A percentile compares a stretch with the other conserved stretches of the same genome.
Evolutionary conservation across 345 rosid species (phyloP).

Genomic region (Melastoma malabathricum): DNA sequence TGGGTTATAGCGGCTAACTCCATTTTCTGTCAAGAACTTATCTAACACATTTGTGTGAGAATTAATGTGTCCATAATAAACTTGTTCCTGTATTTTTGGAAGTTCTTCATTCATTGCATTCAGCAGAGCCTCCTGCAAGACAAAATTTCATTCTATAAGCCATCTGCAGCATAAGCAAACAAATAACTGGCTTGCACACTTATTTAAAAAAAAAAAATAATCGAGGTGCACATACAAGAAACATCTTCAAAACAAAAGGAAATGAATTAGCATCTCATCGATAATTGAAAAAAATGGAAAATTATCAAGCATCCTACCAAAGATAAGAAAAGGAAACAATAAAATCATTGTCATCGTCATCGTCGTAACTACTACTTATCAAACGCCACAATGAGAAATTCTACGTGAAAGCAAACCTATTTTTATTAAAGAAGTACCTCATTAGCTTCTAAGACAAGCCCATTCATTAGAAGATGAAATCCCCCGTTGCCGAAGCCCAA

Average conservation of each 20-base stretch:
- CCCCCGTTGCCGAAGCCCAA: constrained; percentile 66
- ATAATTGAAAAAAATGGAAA: not conserved
- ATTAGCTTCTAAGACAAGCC: constrained; percentile 72
- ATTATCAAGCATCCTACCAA: too few species aligned
- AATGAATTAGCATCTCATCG: not conserved
- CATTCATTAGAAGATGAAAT: constrained; percentile 83
- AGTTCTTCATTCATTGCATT: constrained; percentile 95
- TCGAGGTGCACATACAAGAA: not conserved
- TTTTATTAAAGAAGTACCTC: constrained; percentile 39
- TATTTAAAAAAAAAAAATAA: too few species aligned
- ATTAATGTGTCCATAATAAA: constrained; percentile 80
- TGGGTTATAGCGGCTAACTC: constrained; percentile 87
- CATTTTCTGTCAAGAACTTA: constrained; percentile 71
- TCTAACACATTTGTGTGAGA: constrained; percentile 78
- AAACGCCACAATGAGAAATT: not conserved
- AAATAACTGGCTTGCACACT: not conserved
- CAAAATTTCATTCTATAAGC: not conserved
- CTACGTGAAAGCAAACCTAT: constrained; percentile 3
- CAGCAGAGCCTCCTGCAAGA: constrained; percentile 65
- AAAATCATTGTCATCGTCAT: too few species aligned
- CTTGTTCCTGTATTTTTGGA: constrained; percentile 90
- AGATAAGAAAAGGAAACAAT: too few species aligned
- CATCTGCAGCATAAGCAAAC: not conserved
- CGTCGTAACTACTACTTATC: too few species aligned
- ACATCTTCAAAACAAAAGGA: constrained; percentile 2